A percentile compares a stretch with the other conserved stretches of the same genome.
phyloP scores from a whole-genome alignment of 371 early-diverging fungal species.

The Rhizopus microsporus region DNA sequence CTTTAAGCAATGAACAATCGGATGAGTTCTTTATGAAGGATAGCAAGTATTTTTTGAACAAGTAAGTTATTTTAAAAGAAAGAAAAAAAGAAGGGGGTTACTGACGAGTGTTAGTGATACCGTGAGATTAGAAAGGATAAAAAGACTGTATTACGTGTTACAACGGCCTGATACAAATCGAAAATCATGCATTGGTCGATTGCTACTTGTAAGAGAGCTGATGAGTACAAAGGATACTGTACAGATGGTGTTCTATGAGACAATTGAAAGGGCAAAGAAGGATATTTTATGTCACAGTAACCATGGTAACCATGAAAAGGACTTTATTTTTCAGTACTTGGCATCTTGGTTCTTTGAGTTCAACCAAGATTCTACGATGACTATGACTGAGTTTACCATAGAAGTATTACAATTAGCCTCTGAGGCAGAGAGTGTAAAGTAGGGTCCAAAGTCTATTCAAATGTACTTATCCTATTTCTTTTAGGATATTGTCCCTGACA shows the following conservation, averaged over 20 bases:
- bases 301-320: conserved; percentile 3
- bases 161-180: neutral
- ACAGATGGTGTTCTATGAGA: neutral
- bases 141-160: conserved; percentile 4
- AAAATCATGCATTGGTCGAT: neutral
- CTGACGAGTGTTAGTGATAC: too few relatives aligned
- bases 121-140: too few relatives aligned
- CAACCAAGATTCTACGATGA: neutral
- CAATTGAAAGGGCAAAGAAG: conserved; percentile 8
- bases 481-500: conserved; percentile 3
- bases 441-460: neutral
- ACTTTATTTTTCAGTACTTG: conserved; percentile 6
- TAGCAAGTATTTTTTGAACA: conserved; percentile 2
- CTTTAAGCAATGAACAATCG: neutral
- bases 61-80: conserved; percentile 1
- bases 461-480: neutral
- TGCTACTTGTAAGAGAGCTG: conserved; percentile 2
- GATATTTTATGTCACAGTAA: neutral
- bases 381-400: neutral
- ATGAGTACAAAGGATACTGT: neutral
- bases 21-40: conserved; percentile 6
- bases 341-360: conserved; percentile 19
- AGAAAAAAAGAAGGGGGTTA: neutral
- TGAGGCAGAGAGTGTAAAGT: conserved; percentile 2
- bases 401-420: neutral